Evolutionary conservation across 768 basidiomycete species (phyloP), one percentile per base, ranked within the genome.

Genomic region (Termitomyces sp.): DNA sequence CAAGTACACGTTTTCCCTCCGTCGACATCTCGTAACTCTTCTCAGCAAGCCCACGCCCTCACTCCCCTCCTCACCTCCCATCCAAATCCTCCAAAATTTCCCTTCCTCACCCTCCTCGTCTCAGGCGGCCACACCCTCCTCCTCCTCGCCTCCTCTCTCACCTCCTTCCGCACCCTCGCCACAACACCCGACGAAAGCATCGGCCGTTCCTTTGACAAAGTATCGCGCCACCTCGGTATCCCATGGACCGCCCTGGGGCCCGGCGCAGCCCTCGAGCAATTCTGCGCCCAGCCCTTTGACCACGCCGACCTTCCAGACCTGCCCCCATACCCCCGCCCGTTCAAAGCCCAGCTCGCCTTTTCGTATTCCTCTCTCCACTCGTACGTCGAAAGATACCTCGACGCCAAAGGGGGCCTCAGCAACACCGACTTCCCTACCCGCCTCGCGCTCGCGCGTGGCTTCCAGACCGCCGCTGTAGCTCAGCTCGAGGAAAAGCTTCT

Each of bases 61-160:
- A 95, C 91, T 0, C 78, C 88, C 0, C 70, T 91, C 26, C 78
- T 96, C 14, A 91, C 94, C 0, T 72, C 78, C 8, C 71, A 69
- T 54, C 57, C 71, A 10, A 63, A 77, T 23, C 53, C 75, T 65
- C 71, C 93, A 68, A 53, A 63, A 23, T 98, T 89, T 67, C 96
- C 96, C 0, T 98, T 95, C 74, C 78, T 98, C 37, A 87, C 89
- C 0, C 76, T 98, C 12, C 79, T 98, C 17, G 78, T 96, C 48
- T 95, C 94, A 0, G 96, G 96, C n/a, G 95, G 95, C 2, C 96
- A 98, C 68, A 94, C 95, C 0, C 76, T 98, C 40, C 78, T 98
- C 38, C 77, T 97, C 1, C 83, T 96, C 11, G 91, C 86, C 1
- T 75, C 67, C 0, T 84, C 86, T 1, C 67, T 70, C 28, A 74